Evolutionary conservation across 768 basidiomycete species (phyloP).

Genomic region (Wakefieldia striispora): DNA sequence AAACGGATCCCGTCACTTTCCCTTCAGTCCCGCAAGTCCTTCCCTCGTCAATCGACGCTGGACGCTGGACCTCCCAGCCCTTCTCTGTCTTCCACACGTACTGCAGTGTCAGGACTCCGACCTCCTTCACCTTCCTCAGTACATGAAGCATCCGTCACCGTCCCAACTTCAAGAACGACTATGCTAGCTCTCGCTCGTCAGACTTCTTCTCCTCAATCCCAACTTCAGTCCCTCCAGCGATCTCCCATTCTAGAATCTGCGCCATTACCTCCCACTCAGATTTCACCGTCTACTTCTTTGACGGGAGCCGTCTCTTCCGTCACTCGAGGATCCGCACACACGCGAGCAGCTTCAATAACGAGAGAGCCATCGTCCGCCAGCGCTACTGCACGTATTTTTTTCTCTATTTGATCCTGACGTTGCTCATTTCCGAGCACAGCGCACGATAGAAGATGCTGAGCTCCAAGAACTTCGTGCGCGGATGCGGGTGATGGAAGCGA

Average conservation of each 20-base stretch:
- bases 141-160: conserved; percentile 15
- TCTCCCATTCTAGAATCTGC: conserved; percentile 14
- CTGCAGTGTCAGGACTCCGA: conserved; percentile 22
- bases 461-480: conserved; percentile 81
- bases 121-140: conserved; percentile 16
- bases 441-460: conserved; percentile 53
- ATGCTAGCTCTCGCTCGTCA: conserved; percentile 36
- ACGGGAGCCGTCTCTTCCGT: conserved; percentile 8
- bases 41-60: conserved; percentile 43
- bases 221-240: conserved; percentile 19
- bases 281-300: conserved; percentile 16
- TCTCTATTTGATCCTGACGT: neutral
- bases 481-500: conserved; percentile 80
- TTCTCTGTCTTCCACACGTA: conserved; percentile 23
- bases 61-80: conserved; percentile 32
- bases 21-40: conserved; percentile 50
- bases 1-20: conserved; percentile 51
- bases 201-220: conserved; percentile 32
- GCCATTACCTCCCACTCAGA: conserved; percentile 13
- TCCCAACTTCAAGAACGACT: conserved; percentile 33
- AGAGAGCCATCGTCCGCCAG: conserved; percentile 29
- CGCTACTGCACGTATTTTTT: conserved; percentile 15
- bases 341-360: conserved; percentile 16
- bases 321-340: conserved; percentile 9
- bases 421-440: conserved; percentile 19